Base-by-base conservation (phyloP, 2,329 filamentous ascomycete genomes). In the Parascedosporium putredinis region DNA sequence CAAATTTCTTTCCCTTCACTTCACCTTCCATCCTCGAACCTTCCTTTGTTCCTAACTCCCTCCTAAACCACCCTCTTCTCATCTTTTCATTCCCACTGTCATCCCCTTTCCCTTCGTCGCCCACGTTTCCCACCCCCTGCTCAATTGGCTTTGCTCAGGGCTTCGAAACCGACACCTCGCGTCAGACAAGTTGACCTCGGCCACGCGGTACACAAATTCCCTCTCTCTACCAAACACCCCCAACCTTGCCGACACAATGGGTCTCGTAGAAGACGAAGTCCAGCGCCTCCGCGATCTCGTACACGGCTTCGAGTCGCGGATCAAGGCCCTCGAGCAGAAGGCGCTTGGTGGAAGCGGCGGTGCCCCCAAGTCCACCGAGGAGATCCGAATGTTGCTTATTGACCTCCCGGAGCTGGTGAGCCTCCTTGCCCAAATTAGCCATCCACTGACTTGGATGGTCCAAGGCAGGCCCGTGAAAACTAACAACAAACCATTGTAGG, bases 361-460 rank as follows among this genome's bases (percentile, higher is more conserved):
- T 36, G 64, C 72, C 53, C 9, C 22, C 23, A 73, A 71, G 61
- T 75, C 75, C 54, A 59, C 75, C 34, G 76, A 84, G 58, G 79
- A 85, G 63, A 80, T 98, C 70, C 85, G 93, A 72, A 95, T 98
- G 86, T 89, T 98, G 62, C 75, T 98, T 63, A 97, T 98, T 74
- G 93, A 33, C 93, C 93, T 65, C 93, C 93, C 51, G 93, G 93
- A 69, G 93, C 93, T 69, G 93, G 93, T 97, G 80, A 61, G 86
- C n/a, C n/a, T n/a, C n/a, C n/a, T n/a, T n/a, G n/a, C n/a, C n/a
- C n/a, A n/a, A n/a, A n/a, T n/a, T n/a, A n/a, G n/a, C n/a, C n/a
- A n/a, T n/a, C n/a, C n/a, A n/a, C n/a, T n/a, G n/a, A n/a, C n/a
- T n/a, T n/a, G n/a, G n/a, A n/a, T n/a, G n/a, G n/a, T n/a, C n/a